Evolutionary conservation across 306 rosid genomes (phyloP), one percentile per base, ranked within the genome.

Genomic region (Begonia masoniana): DNA sequence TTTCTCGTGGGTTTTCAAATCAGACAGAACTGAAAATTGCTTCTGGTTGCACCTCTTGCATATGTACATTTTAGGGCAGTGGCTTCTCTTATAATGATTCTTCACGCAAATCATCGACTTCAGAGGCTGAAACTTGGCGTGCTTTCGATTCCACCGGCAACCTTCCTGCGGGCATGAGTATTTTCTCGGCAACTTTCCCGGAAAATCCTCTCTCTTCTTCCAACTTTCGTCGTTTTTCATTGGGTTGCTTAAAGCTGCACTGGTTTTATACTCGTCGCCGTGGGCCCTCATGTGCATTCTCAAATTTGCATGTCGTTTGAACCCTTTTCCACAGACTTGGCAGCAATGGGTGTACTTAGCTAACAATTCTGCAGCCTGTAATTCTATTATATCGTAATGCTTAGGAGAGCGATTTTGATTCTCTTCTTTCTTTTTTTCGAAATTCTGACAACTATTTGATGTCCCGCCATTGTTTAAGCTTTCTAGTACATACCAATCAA

Each of bases 221-320:
- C 5, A 48, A 10, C 2, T 50, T 41, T 13, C 66, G 3, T 11
- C 71, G 39, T 63, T 74, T 74, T 76, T 85, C 47, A 67, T 54
- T 36, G 85, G 94, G 51, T 85, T 91, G 71, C 80, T 78, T 62
- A 91, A 62, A 2, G 97, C 92, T 2, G 74, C 82, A 52, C 58
- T 91, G 0, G 82, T 83, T 51, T 91, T 91, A 70, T 91, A 83
- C 74, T 85, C 86, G 55, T 91, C 96, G 0, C 97, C 97, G 31
- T 85, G 97, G 39, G 97, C 97, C 55, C 97, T 79, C 97, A 91
- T 91, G 64, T 91, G 97, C 94, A 85, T 91, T 73, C 97, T 71
- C 67, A 91, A 59, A 70, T 91, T 91, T 0, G 97, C 97, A 1
- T 91, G 96, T 0, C 97, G 67, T 73, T 85, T 85, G 51, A 91